Percentiles rank a stretch among this genome's conserved stretches.
Evolutionary conservation across 306 rosid genomes (phyloP).

Genomic region (Crotalaria pallida): DNA sequence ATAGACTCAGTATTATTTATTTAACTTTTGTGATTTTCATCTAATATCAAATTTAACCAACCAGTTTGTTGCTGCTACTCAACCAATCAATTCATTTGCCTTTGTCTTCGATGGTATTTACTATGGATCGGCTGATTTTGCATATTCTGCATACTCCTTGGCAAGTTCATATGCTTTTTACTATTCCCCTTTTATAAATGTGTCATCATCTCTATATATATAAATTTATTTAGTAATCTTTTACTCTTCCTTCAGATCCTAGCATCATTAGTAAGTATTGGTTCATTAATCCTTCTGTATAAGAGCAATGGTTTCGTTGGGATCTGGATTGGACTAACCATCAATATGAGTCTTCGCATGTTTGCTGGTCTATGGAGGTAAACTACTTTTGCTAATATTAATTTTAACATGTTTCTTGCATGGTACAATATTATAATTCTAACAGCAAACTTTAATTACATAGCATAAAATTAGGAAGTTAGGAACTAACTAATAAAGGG

Average conservation of each 20-base stretch:
- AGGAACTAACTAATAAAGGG: not conserved
- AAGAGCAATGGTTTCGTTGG: slow-evolving; percentile 70
- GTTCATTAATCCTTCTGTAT: slow-evolving; percentile 52
- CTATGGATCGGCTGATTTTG: slow-evolving; percentile 93
- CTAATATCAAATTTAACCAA: not conserved
- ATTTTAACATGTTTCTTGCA: not conserved
- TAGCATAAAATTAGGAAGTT: not conserved
- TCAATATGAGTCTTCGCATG: slow-evolving; percentile 77
- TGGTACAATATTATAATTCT: not conserved
- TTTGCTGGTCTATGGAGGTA: slow-evolving; percentile 93
- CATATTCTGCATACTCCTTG: slow-evolving; percentile 83
- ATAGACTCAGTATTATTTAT: not conserved
- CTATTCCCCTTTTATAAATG: not conserved
- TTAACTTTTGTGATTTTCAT: not conserved
- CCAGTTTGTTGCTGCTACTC: slow-evolving; percentile 96
- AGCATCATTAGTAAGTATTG: slow-evolving; percentile 66
- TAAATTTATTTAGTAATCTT: not conserved
- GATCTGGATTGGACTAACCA: slow-evolving; percentile 82
- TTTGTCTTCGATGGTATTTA: slow-evolving; percentile 92
- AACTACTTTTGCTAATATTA: not conserved
- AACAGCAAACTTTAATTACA: not conserved
- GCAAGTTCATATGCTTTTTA: slow-evolving; percentile 30
- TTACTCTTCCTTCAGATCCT: slow-evolving; percentile 40
- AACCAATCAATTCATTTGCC: slow-evolving; percentile 83
- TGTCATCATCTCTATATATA: not conserved